Base-by-base conservation (phyloP, 176 grass and related monocot genomes). In the Cenchrus fungigraminus region DNA sequence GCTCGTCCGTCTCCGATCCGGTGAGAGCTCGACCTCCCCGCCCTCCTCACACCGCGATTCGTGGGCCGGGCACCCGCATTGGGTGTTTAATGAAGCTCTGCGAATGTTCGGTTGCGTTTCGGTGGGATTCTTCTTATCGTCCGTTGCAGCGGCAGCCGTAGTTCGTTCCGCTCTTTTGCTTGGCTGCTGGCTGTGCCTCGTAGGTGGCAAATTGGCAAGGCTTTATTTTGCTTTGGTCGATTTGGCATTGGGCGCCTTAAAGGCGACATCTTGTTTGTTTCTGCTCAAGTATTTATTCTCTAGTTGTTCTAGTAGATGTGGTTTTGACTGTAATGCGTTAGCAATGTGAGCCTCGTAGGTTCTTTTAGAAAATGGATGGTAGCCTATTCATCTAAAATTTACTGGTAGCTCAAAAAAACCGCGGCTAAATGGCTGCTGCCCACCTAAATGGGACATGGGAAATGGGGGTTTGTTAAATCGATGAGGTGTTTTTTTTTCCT, bases 1-100 rank as follows among this genome's bases (percentile, higher is more conserved):
- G 93, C 83, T 93, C 91, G 6, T 98, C 93, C 20, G 79, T 92
- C 71, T 95, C 96, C 82, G 96, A 98, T 87, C 93, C 93, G 60
- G 96, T 98, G 86, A 90, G 95, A 80, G 93, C 87, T 82, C 63
- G 53, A 44, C 63, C 59, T 82, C 69, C 49, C 31, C n/a, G 6
- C 20, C 25, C 57, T 43, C 52, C 37, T 1, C 19, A 22, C 7
- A 28, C 37, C 29, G 44, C 19, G 13, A 16, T 61, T 87, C 20
- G 87, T 51, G 51, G 31, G 44, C 42, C 77, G 61, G 37, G 53
- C 55, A 77, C 54, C 85, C 13, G 85, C 85, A 91, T 91, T 91
- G 73, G 53, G 32, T 32, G 53, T 74, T 53, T 22, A 29, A 37
- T 65, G 81, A 15, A 63, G 34, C 40, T 28, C 3, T 10, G 59